Percentiles rank a stretch among this genome's conserved stretches.
Evolutionary conservation across 2,329 filamentous ascomycete genomes (phyloP).

Genomic region (Coniochaeta sp.): DNA sequence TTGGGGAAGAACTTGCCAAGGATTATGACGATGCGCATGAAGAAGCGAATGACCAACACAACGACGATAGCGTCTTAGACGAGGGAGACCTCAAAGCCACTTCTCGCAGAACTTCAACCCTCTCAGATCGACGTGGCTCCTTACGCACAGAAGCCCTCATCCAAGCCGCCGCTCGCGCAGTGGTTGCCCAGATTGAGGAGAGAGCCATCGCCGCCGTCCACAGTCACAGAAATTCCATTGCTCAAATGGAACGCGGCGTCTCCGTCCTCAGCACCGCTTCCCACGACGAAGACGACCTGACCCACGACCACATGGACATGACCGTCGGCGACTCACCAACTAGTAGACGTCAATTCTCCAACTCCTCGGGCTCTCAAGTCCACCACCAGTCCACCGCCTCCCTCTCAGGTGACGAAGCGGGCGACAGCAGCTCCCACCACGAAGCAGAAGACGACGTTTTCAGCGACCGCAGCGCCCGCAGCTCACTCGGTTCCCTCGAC

Average conservation of each 20-base stretch:
- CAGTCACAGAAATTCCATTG: background rate
- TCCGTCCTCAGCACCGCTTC: slow-evolving; percentile 12
- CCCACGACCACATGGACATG: slow-evolving; percentile 6
- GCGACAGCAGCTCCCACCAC: slow-evolving; percentile 42
- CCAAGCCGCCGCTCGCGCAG: slow-evolving; percentile 42
- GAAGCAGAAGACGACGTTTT: slow-evolving; percentile 50
- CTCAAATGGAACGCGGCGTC: slow-evolving; percentile 10
- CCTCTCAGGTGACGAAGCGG: slow-evolving; percentile 16
- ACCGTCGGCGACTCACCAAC: background rate
- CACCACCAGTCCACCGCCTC: slow-evolving; percentile 13
- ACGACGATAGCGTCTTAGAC: slow-evolving; percentile 2
- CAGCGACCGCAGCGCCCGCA: slow-evolving; percentile 49
- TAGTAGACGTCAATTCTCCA: slow-evolving; percentile 1
- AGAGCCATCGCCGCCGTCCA: slow-evolving; percentile 17
- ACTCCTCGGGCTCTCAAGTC: slow-evolving; percentile 13
- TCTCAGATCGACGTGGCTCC: slow-evolving; percentile 28
- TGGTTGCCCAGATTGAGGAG: slow-evolving; percentile 38
- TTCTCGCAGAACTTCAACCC: slow-evolving; percentile 10
- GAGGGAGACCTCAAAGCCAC: slow-evolving; percentile 1
- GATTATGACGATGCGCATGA: slow-evolving; percentile 7
- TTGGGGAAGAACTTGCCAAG: background rate
- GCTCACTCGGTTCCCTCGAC: slow-evolving; percentile 45
- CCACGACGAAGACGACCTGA: slow-evolving; percentile 5
- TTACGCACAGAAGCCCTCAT: slow-evolving; percentile 43
- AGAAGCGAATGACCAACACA: background rate